Percentiles rank a stretch among this genome's conserved stretches.
Conservation (phyloP, 2,329 filamentous ascomycete species). For the Colletotrichum somersetense region DNA sequence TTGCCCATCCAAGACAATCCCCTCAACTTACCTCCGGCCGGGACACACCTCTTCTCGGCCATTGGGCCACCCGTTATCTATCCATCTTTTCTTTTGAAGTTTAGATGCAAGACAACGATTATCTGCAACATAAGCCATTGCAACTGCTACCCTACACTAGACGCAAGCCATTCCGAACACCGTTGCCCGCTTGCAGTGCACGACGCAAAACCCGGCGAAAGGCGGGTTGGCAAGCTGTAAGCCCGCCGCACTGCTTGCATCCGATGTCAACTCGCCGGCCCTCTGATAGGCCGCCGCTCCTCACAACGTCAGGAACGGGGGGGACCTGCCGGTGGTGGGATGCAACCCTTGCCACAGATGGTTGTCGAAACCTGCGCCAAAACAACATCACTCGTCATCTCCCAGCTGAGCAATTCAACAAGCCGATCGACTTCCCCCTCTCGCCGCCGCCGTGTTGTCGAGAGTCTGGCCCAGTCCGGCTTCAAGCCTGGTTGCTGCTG, state of each 20-base stretch:
- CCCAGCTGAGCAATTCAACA: constrained; percentile 25
- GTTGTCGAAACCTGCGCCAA: constrained; percentile 30
- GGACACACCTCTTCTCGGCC: background rate
- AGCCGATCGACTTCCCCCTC: constrained; percentile 27
- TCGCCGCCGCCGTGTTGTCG: background rate
- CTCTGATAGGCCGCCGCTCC: constrained; percentile 31
- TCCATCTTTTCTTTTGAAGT: constrained; percentile 20
- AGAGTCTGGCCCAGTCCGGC: constrained; percentile 8
- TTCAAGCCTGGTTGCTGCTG: constrained; percentile 14
- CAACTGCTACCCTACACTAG: constrained; percentile 9
- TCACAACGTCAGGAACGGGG: constrained; percentile 33
- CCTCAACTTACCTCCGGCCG: constrained; percentile 10
- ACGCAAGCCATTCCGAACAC: constrained; percentile 5
- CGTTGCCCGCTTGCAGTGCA: constrained; percentile 21
- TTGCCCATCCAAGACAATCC: constrained; percentile 26
- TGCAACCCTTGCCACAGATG: constrained; percentile 39
- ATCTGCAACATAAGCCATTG: constrained; percentile 30
- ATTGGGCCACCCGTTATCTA: constrained; percentile 9
- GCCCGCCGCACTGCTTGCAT: constrained; percentile 30
- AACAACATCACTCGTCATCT: constrained; percentile 4
- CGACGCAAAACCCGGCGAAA: constrained; percentile 33
- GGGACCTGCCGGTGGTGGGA: constrained; percentile 14
- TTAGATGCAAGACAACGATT: constrained; percentile 24
- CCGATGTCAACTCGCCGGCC: constrained; percentile 23
- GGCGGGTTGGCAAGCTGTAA: constrained; percentile 35